Evolutionary conservation across 2,329 filamentous ascomycete species (phyloP).

Genomic region (Botryotinia globosa): DNA sequence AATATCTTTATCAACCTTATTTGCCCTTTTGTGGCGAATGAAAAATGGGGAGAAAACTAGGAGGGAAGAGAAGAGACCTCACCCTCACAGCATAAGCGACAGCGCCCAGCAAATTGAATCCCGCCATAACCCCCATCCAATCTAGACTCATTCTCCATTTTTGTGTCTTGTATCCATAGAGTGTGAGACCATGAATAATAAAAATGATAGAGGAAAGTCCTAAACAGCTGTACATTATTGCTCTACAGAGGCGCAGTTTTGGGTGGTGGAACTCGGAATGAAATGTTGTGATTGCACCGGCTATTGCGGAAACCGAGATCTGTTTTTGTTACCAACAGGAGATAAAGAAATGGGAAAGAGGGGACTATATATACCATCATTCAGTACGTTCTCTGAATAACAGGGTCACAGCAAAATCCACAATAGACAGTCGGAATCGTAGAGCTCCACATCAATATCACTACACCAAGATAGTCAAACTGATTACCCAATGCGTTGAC

Average conservation of each 20-base stretch:
- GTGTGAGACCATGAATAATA: constrained; percentile 27
- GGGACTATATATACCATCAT: neutral
- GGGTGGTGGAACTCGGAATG: neutral
- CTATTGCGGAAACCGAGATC: neutral
- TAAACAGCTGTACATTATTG: constrained; percentile 7
- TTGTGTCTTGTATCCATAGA: constrained; percentile 39
- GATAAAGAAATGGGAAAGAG: too few relatives aligned
- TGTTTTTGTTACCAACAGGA: too few relatives aligned
- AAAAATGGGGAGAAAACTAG: too few relatives aligned
- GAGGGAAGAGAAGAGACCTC: too few relatives aligned
- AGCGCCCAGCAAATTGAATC: constrained; percentile 22
- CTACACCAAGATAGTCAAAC: constrained; percentile 43
- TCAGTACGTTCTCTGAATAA: constrained; percentile 40
- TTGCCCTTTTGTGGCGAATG: too few relatives aligned
- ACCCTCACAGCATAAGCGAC: constrained; percentile 10
- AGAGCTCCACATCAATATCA: constrained; percentile 42
- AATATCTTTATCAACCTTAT: neutral
- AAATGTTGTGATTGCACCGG: neutral
- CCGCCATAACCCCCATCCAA: constrained; percentile 20
- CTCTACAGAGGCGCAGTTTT: neutral
- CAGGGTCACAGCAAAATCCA: constrained; percentile 43
- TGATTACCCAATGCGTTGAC: constrained; percentile 40
- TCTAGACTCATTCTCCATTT: constrained; percentile 23
- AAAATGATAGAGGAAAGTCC: constrained; percentile 10
- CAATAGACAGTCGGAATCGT: constrained; percentile 44